A percentile compares a stretch with the other conserved stretches of the same genome.
Conservation (phyloP, 176 grass and related monocot genomes). For the Tillandsia fasciculata region DNA sequence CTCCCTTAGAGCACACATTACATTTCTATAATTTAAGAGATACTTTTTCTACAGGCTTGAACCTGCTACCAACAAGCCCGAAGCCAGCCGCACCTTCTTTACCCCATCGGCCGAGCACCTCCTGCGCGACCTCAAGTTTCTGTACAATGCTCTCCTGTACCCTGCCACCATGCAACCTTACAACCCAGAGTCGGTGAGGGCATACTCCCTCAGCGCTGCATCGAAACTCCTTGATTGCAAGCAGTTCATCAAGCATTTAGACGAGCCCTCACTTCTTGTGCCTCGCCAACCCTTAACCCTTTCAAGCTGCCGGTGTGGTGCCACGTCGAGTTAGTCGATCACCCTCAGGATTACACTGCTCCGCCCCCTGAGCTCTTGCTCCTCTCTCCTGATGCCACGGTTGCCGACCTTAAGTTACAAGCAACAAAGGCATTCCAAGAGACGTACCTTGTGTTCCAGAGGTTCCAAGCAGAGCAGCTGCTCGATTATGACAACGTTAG, state of each 20-base stretch:
- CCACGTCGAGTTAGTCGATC: conserved; percentile 60
- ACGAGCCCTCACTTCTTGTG: conserved; percentile 25
- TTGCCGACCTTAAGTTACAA: conserved; percentile 64
- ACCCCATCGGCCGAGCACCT: conserved; percentile 53
- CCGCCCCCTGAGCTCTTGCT: conserved; percentile 67
- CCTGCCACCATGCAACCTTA: conserved; percentile 58
- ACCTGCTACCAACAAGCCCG: conserved; percentile 12
- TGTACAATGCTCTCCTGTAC: conserved; percentile 66
- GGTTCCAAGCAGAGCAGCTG: conserved; percentile 74
- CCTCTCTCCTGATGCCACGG: conserved; percentile 50
- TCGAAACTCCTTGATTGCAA: conserved; percentile 85
- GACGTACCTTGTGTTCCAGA: conserved; percentile 83
- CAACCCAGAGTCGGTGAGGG: conserved; percentile 42
- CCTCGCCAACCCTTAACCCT: conserved; percentile 32
- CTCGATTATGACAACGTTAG: conserved; percentile 42
- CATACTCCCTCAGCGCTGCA: conserved; percentile 40
- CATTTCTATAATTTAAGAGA: too few relatives aligned
- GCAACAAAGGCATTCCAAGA: conserved; percentile 70
- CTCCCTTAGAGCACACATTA: too few relatives aligned
- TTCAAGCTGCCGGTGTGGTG: conserved; percentile 55
- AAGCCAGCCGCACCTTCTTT: conserved; percentile 9
- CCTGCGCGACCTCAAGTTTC: conserved; percentile 54
- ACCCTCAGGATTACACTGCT: conserved; percentile 67
- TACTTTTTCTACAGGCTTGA: conserved; percentile 41
- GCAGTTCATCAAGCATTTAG: conserved; percentile 84